Evolutionary conservation across 78 protist species (phyloP), one percentile per base, ranked within the genome.

Genomic region (Dictyostelium purpureum): DNA sequence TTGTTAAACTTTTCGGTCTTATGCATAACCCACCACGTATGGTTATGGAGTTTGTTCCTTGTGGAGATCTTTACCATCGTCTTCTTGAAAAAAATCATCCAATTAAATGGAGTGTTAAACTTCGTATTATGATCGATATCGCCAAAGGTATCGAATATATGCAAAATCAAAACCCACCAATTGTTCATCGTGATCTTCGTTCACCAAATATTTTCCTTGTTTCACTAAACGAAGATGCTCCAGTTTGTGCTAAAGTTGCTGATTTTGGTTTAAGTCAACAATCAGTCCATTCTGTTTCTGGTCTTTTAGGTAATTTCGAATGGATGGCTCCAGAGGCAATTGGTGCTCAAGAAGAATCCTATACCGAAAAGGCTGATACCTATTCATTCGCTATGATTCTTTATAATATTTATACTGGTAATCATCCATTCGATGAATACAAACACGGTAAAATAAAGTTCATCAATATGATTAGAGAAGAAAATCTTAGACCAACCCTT

Each of bases 241-340:
- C 92, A 16, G 94, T 88, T 38, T 35, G 51, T 47, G 94, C 94
- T 2, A 90, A 90, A 67, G 74, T 90, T 28, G 95, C 95, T 2
- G 95, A 90, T 77, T 90, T 90, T 54, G 95, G 95, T 78, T 59
- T 90, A 11, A 45, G 69, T 26, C 92, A 85, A 73, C 92, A 85
- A 77, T 85, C 92, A 0, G 82, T 85, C 0, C 92, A 79, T 7
- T 73, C 82, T 6, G 92, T 85, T 3, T 49, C 83, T 65, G 89
- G 89, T 80, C 88, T 90, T 16, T 42, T 75, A 2, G 77, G 71
- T 24, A 73, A 78, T 10, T 56, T 67, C 69, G 81, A 79, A 51
- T 90, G 95, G 95, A 80, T 90, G 88, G 95, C 95, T 2, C 95
- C 95, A 10, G 95, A 91, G 42, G 70, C 90, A 6, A 78, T 91